Evolutionary conservation across 176 grass and related monocot species (phyloP).

Genomic region (Thinopyrum elongatum): DNA sequence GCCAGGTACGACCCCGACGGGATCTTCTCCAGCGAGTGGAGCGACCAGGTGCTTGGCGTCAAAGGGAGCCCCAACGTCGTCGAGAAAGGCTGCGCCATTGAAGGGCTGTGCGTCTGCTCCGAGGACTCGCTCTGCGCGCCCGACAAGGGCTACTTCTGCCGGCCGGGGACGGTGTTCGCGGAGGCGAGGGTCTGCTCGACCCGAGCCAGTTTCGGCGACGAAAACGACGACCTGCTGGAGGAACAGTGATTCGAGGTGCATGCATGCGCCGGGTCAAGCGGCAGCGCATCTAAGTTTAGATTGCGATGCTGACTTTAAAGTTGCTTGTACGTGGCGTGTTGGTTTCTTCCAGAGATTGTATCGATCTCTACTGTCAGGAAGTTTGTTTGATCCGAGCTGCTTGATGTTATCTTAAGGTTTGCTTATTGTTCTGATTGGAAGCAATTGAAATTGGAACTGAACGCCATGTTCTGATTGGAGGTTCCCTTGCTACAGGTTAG

Average conservation of each 20-base stretch:
- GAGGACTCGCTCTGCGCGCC: conserved; percentile 43
- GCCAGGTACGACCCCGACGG: conserved; percentile 43
- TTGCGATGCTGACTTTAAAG: neutral
- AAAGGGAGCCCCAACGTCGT: conserved; percentile 20
- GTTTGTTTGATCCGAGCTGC: neutral
- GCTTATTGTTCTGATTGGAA: neutral
- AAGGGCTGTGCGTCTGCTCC: conserved; percentile 62
- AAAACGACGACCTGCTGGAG: neutral
- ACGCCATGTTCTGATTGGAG: neutral
- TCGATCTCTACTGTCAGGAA: neutral
- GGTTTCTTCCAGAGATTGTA: neutral
- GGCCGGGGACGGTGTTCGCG: conserved; percentile 30
- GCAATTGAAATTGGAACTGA: neutral
- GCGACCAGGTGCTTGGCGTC: conserved; percentile 60
- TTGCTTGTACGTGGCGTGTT: neutral
- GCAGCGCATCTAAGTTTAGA: neutral
- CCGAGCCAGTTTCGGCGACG: neutral
- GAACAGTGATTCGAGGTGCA: neutral
- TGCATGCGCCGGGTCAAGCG: neutral
- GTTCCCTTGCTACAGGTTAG: neutral
- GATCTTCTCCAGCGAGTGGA: conserved; percentile 77
- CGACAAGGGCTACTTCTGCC: conserved; percentile 41
- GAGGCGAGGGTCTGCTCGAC: conserved; percentile 45
- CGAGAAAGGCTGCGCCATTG: conserved; percentile 37
- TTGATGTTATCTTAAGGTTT: neutral